phyloP scores from a whole-genome alignment of 2,329 filamentous ascomycete species.

The Microdochium paspali region DNA sequence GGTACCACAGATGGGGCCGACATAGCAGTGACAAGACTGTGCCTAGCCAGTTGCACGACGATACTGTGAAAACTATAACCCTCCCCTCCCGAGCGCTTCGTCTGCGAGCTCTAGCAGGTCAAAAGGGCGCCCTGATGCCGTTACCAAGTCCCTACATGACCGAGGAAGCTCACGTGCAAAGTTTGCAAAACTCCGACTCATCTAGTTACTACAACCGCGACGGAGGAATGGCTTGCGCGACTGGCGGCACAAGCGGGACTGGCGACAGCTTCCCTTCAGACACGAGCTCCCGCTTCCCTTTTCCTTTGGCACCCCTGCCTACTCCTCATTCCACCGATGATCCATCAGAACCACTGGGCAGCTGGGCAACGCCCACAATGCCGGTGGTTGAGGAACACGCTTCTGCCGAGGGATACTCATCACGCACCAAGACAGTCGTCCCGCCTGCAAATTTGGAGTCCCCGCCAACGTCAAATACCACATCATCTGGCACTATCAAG shows the following conservation, averaged over 20 bases:
- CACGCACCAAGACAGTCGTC: not conserved
- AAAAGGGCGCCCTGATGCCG: slow-evolving; percentile 4
- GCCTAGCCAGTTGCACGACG: not conserved
- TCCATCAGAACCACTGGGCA: not conserved
- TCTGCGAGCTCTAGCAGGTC: not conserved
- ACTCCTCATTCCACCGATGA: not conserved
- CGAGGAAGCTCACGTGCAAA: slow-evolving; percentile 37
- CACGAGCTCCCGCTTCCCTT: not conserved
- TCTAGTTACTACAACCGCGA: not conserved
- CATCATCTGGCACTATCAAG: not conserved
- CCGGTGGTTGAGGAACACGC: not conserved
- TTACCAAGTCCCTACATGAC: slow-evolving; percentile 32
- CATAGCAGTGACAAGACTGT: not conserved
- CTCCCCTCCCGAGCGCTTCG: not conserved
- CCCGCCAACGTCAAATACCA: not conserved
- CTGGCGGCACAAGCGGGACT: not conserved
- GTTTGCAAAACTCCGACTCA: slow-evolving; percentile 27
- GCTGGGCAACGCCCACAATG: not conserved
- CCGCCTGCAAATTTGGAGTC: not conserved
- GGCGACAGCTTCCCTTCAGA: not conserved
- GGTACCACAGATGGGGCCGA: not conserved
- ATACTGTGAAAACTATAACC: not conserved
- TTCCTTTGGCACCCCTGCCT: not conserved
- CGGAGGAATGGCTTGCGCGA: not conserved
- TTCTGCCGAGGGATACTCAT: not conserved